Evolutionary conservation across 306 rosid species (phyloP), one percentile per base, ranked within the genome.

Genomic region (Quercus bicolor): DNA sequence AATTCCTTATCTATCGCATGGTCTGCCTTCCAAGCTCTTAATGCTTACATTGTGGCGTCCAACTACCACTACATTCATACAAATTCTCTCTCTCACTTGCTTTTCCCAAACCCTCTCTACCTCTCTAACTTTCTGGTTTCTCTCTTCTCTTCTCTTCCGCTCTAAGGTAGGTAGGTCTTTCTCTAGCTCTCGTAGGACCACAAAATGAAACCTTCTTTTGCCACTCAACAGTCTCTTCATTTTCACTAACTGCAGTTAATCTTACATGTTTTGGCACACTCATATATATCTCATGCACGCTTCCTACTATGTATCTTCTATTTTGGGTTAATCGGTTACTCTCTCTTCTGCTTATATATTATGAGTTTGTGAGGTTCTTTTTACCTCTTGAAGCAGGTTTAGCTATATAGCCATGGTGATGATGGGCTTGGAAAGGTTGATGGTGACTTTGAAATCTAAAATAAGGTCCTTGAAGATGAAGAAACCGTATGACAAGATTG

Each of bases 401-500:
- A 68, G 26, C 37, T 5, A 68, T 77, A 88, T 23, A 68, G 26
- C 37, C 6, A 68, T 77, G 90, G 78, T 66, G 94, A 80, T 68
- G 86, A 74, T 85, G 91, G 89, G 89, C 5, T 68, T 94, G 60
- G 93, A 86, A 24, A 90, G 97, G 77, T 37, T 91, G 65, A 72
- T 91, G 70, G 89, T 77, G 85, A 87, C 76, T 31, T 88, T 93
- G 71, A 93, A 93, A 70, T 88, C 95, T 19, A 95, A 89, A 73
- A 86, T 95, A 52, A 88, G 77, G 84, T 88, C 86, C 0, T 61
- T 95, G 91, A 92, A 87, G 87, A 64, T 78, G 86, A 92, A 90
- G 90, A 92, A 91, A 16, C 78, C 85, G 24, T 94, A 95, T 52
- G 88, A 93, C 81, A 91, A 93, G 94, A 80, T 95, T 68, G 99